Conservation (phyloP, 352 stramenopile species). For the Pythium graminicola region DNA sequence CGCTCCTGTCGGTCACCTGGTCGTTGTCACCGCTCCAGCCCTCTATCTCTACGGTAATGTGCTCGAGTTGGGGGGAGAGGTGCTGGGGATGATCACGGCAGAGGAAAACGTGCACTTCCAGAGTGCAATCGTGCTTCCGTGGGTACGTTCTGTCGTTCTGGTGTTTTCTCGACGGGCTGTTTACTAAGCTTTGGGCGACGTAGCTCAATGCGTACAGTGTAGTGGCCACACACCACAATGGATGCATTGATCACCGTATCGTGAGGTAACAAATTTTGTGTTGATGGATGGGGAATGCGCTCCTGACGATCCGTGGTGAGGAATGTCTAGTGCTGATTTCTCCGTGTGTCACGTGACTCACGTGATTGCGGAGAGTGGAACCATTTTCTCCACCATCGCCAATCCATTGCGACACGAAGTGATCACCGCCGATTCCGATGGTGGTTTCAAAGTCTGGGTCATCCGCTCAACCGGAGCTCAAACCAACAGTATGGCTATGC, state of each 20-base stretch:
- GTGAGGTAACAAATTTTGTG: constrained; percentile 27
- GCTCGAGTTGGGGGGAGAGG: constrained; percentile 34
- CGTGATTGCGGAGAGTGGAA: constrained; percentile 22
- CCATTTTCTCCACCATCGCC: constrained; percentile 29
- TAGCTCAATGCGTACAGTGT: constrained; percentile 45
- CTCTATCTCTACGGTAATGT: constrained; percentile 43
- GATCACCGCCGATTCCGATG: constrained; percentile 43
- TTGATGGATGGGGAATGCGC: neutral
- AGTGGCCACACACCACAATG: constrained; percentile 21
- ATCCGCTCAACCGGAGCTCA: constrained; percentile 22
- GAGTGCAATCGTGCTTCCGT: constrained; percentile 33
- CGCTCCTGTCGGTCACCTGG: constrained; percentile 22
- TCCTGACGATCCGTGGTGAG: neutral
- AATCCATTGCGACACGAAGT: constrained; percentile 41
- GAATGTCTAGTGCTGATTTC: constrained; percentile 28
- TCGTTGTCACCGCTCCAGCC: constrained; percentile 30
- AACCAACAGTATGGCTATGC: neutral
- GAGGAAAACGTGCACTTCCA: constrained; percentile 43
- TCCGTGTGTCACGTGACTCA: constrained; percentile 33
- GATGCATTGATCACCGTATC: constrained; percentile 35
- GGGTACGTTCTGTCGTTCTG: constrained; percentile 21
- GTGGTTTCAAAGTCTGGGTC: constrained; percentile 49
- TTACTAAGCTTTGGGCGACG: neutral
- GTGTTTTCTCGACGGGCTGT: neutral
- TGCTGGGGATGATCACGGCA: constrained; percentile 27